These are phyloP conservation scores for Tricholoma matsutake DNA, from an alignment of 768 basidiomycete genomes.

Conservation along the genomic window DNA sequence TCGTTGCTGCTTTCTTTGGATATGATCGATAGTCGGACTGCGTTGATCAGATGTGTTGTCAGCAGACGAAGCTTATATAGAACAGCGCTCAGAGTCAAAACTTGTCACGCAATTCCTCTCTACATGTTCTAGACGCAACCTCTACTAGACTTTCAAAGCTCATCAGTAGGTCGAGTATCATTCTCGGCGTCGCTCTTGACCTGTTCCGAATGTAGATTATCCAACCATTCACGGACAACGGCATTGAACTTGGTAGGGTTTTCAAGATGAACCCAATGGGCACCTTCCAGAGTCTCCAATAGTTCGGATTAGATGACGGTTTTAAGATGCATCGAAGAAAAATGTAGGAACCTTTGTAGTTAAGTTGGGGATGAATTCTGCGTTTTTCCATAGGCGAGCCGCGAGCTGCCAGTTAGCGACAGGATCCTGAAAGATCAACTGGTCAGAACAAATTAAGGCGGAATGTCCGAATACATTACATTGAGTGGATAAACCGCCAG, in stretches of 20 bases:
- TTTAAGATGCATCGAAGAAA: neutral
- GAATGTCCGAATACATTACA: conserved; percentile 21
- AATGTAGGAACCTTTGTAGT: conserved; percentile 33
- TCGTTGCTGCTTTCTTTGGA: too few species aligned
- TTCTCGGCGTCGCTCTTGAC: neutral
- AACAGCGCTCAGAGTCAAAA: too few species aligned
- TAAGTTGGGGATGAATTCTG: conserved; percentile 35
- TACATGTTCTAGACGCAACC: too few species aligned
- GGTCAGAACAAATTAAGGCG: neutral
- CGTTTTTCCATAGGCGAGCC: conserved; percentile 33
- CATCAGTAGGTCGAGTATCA: conserved; percentile 1
- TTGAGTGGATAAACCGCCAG: conserved; percentile 39
- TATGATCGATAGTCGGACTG: too few species aligned
- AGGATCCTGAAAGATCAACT: conserved; percentile 34
- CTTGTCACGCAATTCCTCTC: too few species aligned
- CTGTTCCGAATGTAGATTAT: conserved; percentile 10
- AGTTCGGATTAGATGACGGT: neutral
- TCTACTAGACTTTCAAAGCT: conserved; percentile 3
- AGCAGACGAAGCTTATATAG: too few species aligned
- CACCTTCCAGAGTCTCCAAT: conserved; percentile 44
- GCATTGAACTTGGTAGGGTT: conserved; percentile 49
- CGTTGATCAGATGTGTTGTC: too few species aligned
- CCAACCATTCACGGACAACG: conserved; percentile 52
- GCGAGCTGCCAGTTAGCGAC: conserved; percentile 42
- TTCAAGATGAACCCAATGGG: conserved; percentile 73